Evolutionary conservation across 2,329 filamentous ascomycete species (phyloP), one percentile per base, ranked within the genome.

Genomic region (Mycogone perniciosa): DNA sequence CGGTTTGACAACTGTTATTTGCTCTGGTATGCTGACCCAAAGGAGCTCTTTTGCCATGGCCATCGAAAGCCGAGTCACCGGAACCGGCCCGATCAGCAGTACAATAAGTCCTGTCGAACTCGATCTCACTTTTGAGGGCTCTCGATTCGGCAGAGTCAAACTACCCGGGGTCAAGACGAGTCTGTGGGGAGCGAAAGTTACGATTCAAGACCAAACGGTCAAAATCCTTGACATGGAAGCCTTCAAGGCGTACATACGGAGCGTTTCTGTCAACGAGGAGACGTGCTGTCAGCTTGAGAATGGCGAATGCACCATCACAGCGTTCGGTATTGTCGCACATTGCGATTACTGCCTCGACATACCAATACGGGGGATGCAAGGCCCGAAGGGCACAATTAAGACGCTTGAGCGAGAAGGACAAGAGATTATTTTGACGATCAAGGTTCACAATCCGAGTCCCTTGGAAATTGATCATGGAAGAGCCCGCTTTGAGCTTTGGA

Each of bases 401-500:
- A 57, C 51, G n/a, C 40, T 61, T 31, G 55, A 59, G 20, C 51
- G 56, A 27, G 45, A 44, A 4, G 56, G 48, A 3, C 44, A 56
- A 8, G 20, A 47, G 20, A 53, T 65, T 37, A 54, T 51, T 9
- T 48, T 56, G 39, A 52, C 41, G 6, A 53, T 70, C 41, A 56
- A 49, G 44, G 50, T 68, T 34, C 46, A 52, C 13, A 70, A 66
- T 54, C 56, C 58, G 8, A 64, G 64, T 13, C 59, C 61, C 4
- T 57, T 68, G 31, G 65, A 67, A 51, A 59, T 70, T 5, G 59
- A 64, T 30, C 57, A 64, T 46, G 66, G 64, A 2, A 38, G 50
- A 11, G 64, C 62, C 47, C 49, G 57, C 13, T 69, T 70, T 30
- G 63, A 67, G 51, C 55, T 70, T 27, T 57, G 59, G 37, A 63